Conservation (phyloP, 768 basidiomycete species). For the Agrocybe praecox region DNA sequence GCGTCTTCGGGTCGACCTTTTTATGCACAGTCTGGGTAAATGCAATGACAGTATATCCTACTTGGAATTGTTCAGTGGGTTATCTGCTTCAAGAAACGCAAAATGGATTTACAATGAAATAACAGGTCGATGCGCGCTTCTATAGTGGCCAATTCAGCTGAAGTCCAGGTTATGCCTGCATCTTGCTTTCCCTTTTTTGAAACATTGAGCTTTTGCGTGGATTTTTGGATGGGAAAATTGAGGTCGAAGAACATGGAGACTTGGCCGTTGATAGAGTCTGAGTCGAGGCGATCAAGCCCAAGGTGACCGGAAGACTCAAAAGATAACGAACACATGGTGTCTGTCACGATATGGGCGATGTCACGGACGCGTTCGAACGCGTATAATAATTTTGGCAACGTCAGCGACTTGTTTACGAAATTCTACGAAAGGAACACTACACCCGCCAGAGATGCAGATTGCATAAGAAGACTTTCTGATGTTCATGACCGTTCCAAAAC, state of each 20-base stretch:
- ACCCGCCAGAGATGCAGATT: no score
- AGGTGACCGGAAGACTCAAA: neutral
- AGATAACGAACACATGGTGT: neutral
- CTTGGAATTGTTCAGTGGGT: constrained; percentile 39
- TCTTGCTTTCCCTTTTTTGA: constrained; percentile 57
- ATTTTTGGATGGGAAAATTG: constrained; percentile 54
- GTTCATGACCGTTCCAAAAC: no score
- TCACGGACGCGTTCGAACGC: neutral
- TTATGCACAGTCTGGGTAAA: constrained; percentile 75
- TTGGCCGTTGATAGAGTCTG: neutral
- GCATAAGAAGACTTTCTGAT: no score
- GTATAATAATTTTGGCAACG: no score
- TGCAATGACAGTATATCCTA: constrained; percentile 85
- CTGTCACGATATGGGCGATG: neutral
- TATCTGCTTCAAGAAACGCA: neutral
- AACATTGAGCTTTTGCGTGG: constrained; percentile 27
- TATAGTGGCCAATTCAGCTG: constrained; percentile 57
- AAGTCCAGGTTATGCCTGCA: constrained; percentile 41
- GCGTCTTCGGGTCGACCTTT: constrained; percentile 71
- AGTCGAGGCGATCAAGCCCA: neutral
- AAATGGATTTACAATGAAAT: constrained; percentile 61
- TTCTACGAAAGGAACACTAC: no score
- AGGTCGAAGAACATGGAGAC: constrained; percentile 66
- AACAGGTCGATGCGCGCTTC: constrained; percentile 71
- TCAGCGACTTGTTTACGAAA: no score